These are phyloP conservation scores for Penicillium griseofulvum DNA, from an alignment of 2,329 filamentous ascomycete species.

Conservation along the genomic window DNA sequence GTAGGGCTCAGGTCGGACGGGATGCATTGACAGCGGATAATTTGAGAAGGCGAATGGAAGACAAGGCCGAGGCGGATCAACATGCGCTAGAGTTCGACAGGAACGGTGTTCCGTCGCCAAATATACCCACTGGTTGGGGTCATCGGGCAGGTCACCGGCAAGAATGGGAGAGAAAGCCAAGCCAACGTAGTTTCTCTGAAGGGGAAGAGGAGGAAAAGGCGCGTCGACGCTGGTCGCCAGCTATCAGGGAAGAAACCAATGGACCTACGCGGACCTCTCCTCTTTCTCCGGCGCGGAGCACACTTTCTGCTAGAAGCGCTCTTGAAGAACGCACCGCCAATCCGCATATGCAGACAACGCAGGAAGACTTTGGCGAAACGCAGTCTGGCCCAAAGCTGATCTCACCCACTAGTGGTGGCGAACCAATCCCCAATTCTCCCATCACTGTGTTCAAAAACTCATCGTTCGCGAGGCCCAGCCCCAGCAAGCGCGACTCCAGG, in stretches of 20 bases:
- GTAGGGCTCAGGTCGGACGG: constrained; percentile 37
- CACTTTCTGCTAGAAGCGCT: constrained; percentile 20
- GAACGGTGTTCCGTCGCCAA: constrained; percentile 32
- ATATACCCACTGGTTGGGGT: constrained; percentile 41
- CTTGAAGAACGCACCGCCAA: constrained; percentile 24
- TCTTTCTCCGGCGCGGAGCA: constrained; percentile 30
- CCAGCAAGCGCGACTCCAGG: constrained; percentile 37
- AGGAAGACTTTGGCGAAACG: constrained; percentile 9
- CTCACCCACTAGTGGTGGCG: constrained; percentile 21
- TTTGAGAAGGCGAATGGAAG: constrained; percentile 36
- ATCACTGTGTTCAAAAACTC: constrained; percentile 38
- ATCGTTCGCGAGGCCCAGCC: constrained; percentile 29
- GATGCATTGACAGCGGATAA: constrained; percentile 36
- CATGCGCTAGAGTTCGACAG: constrained; percentile 22
- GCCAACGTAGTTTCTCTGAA: constrained; percentile 20
- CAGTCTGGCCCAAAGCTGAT: constrained; percentile 15
- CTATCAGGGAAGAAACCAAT: constrained; percentile 28
- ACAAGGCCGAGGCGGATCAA: constrained; percentile 18
- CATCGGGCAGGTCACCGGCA: constrained; percentile 30
- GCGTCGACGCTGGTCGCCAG: constrained; percentile 12
- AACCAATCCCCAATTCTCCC: constrained; percentile 40
- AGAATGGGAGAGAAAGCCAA: constrained; percentile 38
- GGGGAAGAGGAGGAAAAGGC: constrained; percentile 14
- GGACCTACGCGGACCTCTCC: constrained; percentile 31
- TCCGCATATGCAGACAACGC: constrained; percentile 9